A percentile compares a stretch with the other conserved stretches of the same genome.
Evolutionary conservation across 306 rosid species (phyloP).

Genomic region (Medicago truncatula): DNA sequence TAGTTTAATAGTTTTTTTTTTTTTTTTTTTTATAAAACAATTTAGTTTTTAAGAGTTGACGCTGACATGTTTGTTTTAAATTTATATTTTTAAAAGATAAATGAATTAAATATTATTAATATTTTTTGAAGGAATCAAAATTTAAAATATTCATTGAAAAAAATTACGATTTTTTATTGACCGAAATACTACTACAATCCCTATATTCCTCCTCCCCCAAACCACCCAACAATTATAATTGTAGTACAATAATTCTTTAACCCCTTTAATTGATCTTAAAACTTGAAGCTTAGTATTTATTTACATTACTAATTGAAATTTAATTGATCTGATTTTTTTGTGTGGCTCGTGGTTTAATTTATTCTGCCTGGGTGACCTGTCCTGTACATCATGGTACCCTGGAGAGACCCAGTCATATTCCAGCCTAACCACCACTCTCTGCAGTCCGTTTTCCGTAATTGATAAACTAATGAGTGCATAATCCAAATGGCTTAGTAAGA

Average conservation of each 20-base stretch:
- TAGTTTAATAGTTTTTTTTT: not conserved
- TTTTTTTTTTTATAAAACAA: too few relatives aligned
- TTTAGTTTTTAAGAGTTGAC: too few relatives aligned
- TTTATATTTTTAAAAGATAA: too few relatives aligned
- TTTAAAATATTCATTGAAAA: too few relatives aligned
- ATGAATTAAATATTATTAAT: too few relatives aligned
- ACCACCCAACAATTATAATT: not conserved
- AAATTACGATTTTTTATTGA: too few relatives aligned
- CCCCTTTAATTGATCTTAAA: not conserved
- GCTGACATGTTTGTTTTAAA: not conserved
- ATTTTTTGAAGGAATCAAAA: too few relatives aligned
- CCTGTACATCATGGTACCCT: not conserved
- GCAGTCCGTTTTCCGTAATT: not conserved
- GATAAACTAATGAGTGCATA: not conserved
- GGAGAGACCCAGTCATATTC: not conserved
- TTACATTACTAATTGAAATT: not conserved
- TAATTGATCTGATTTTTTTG: not conserved
- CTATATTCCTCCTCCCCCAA: too few relatives aligned
- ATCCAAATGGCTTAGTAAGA: conserved; percentile 15
- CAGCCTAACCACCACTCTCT: not conserved
- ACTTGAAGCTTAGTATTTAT: not conserved
- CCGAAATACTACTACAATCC: too few relatives aligned
- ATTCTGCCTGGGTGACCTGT: not conserved
- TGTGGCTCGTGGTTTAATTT: not conserved
- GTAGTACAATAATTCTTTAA: not conserved